These are phyloP conservation scores for Aureobasidium sp. DNA, from an alignment of 2,329 filamentous ascomycete genomes.

Conservation along the genomic window DNA sequence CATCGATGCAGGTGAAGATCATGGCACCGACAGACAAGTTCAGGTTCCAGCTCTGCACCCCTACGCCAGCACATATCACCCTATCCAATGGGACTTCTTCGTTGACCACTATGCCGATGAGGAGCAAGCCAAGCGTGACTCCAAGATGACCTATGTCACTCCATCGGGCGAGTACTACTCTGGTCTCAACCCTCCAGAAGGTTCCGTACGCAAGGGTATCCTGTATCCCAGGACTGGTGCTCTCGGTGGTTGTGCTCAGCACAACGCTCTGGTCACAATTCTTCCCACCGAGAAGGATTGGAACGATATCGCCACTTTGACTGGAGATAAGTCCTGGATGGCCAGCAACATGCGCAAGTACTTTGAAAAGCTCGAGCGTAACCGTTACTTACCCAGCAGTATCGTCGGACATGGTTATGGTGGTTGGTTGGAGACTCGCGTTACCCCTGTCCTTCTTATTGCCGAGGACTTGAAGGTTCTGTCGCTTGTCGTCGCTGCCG, in stretches of 20 bases:
- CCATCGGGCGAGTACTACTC: constrained; percentile 44
- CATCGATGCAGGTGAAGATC: constrained; percentile 53
- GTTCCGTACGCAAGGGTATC: constrained; percentile 44
- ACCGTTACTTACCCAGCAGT: constrained; percentile 41
- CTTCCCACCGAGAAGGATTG: constrained; percentile 53
- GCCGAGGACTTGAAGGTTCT: constrained; percentile 46
- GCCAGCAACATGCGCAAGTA: constrained; percentile 51
- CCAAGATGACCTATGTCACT: constrained; percentile 50
- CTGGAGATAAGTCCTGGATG: constrained; percentile 52
- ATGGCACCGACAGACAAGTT: constrained; percentile 42
- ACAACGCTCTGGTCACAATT: constrained; percentile 53
- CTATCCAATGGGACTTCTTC: constrained; percentile 55
- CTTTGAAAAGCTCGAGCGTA: constrained; percentile 43
- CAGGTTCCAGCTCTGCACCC: constrained; percentile 48
- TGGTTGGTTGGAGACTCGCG: constrained; percentile 48
- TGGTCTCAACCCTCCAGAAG: constrained; percentile 45
- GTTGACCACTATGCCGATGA: constrained; percentile 53
- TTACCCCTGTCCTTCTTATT: constrained; percentile 44
- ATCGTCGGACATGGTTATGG: constrained; percentile 45
- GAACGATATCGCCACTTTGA: constrained; percentile 47
- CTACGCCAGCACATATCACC: constrained; percentile 46
- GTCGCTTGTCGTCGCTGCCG: constrained; percentile 43
- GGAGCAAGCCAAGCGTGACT: constrained; percentile 45
- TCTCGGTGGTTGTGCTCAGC: constrained; percentile 51
- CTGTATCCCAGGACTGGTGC: constrained; percentile 51